Evolutionary conservation across 768 basidiomycete species (phyloP).

Genomic region (Cubamyces lactineus): DNA sequence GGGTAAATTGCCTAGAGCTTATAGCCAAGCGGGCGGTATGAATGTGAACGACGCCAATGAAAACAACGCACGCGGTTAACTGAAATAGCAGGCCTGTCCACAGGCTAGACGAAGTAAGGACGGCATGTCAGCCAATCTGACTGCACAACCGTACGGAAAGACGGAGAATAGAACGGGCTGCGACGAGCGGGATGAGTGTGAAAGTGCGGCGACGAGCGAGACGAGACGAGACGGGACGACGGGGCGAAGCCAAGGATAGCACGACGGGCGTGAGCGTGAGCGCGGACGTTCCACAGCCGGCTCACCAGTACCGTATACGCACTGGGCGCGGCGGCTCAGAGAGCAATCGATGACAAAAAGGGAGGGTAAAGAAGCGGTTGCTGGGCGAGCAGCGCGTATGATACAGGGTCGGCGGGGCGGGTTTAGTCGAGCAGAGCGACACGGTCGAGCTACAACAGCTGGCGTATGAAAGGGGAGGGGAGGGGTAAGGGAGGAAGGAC

Average conservation of each 20-base stretch:
- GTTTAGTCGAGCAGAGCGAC: conserved; percentile 4
- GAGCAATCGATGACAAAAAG: neutral
- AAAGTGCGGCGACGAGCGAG: neutral
- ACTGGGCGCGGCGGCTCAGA: neutral
- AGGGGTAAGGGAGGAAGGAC: neutral
- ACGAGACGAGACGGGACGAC: neutral
- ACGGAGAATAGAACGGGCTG: neutral
- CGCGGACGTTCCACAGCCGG: neutral
- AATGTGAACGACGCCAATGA: neutral
- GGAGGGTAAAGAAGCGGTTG: neutral
- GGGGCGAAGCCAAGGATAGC: neutral
- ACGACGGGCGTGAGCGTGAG: neutral
- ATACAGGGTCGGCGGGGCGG: conserved; percentile 5
- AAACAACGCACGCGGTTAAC: neutral
- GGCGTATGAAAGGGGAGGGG: neutral
- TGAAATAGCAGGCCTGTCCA: conserved; percentile 8
- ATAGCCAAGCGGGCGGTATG: neutral
- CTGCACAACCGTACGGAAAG: neutral
- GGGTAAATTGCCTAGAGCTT: conserved; percentile 7
- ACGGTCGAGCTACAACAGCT: conserved; percentile 5
- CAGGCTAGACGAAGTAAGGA: neutral
- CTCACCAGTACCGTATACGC: too few relatives aligned
- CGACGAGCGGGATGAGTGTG: neutral
- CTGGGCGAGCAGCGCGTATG: conserved; percentile 9
- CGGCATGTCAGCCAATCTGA: too few relatives aligned